Evolutionary conservation across 2,329 filamentous ascomycete genomes (phyloP).

Genomic region (Orbilia brochopaga): DNA sequence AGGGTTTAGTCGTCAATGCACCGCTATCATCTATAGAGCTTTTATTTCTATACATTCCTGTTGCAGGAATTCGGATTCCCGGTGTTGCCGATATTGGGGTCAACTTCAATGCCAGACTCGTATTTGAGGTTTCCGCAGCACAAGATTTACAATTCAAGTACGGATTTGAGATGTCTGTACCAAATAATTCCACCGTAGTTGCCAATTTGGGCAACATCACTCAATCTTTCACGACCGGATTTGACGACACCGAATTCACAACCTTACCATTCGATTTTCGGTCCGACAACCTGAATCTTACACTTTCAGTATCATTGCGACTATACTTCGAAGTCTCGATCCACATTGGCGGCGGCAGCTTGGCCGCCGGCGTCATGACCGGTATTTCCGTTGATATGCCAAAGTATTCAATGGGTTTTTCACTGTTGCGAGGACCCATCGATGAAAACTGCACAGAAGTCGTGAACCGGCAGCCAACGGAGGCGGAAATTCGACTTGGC

Average conservation of each 20-base stretch:
- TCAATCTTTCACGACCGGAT: constrained; percentile 5
- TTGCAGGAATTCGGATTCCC: constrained; percentile 5
- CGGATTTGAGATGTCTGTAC: constrained; percentile 13
- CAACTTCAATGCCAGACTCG: not conserved
- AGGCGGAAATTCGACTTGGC: constrained; percentile 10
- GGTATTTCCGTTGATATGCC: constrained; percentile 13
- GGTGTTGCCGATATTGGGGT: not conserved
- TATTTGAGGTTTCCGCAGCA: not conserved
- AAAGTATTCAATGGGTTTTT: constrained; percentile 9
- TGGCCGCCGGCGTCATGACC: not conserved
- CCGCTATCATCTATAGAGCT: not conserved
- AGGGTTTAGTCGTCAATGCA: not conserved
- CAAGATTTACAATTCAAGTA: constrained; percentile 11
- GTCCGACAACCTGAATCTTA: constrained; percentile 11
- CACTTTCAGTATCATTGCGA: constrained; percentile 12
- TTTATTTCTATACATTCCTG: constrained; percentile 4
- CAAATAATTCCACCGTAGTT: constrained; percentile 12
- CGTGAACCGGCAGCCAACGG: constrained; percentile 1
- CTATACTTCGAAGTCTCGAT: not conserved
- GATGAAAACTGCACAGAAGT: constrained; percentile 23
- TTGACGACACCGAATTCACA: constrained; percentile 1
- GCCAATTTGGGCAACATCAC: constrained; percentile 17
- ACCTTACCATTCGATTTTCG: constrained; percentile 6
- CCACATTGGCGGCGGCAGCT: not conserved
- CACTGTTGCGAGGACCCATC: constrained; percentile 1